Evolutionary conservation across 2,329 filamentous ascomycete species (phyloP).

Genomic region (Colletotrichum paranaense): DNA sequence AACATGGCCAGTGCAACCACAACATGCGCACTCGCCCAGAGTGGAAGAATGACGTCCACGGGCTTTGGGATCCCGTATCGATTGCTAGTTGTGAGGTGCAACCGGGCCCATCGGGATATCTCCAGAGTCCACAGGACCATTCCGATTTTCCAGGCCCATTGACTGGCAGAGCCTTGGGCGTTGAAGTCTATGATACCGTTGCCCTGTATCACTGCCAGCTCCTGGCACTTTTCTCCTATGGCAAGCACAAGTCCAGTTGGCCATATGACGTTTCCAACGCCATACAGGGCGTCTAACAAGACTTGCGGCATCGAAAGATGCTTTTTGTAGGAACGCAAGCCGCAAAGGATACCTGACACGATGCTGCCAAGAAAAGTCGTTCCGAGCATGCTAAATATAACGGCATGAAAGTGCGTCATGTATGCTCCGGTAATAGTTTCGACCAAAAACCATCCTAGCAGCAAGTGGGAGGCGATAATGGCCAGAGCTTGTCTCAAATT

Average conservation of each 20-base stretch:
- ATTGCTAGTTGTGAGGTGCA: neutral
- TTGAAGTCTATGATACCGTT: conserved; percentile 9
- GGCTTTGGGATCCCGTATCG: neutral
- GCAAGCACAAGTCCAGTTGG: neutral
- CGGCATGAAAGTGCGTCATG: neutral
- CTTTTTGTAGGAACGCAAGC: neutral
- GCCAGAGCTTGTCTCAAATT: neutral
- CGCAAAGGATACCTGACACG: neutral
- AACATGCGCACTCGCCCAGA: neutral
- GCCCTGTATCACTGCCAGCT: neutral
- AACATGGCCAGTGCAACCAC: neutral
- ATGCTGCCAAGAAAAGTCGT: neutral
- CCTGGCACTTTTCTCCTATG: neutral
- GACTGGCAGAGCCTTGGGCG: neutral
- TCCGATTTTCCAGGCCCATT: neutral
- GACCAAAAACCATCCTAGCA: conserved; percentile 1
- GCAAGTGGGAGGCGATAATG: neutral
- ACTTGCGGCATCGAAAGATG: neutral
- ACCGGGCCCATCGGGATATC: neutral
- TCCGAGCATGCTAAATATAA: neutral
- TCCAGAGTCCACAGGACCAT: neutral
- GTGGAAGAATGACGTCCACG: neutral
- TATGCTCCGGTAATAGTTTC: neutral
- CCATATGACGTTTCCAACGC: neutral
- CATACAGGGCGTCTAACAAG: neutral